phyloP scores from a whole-genome alignment of 2,329 filamentous ascomycete genomes.

The Alternaria conjuncta region DNA sequence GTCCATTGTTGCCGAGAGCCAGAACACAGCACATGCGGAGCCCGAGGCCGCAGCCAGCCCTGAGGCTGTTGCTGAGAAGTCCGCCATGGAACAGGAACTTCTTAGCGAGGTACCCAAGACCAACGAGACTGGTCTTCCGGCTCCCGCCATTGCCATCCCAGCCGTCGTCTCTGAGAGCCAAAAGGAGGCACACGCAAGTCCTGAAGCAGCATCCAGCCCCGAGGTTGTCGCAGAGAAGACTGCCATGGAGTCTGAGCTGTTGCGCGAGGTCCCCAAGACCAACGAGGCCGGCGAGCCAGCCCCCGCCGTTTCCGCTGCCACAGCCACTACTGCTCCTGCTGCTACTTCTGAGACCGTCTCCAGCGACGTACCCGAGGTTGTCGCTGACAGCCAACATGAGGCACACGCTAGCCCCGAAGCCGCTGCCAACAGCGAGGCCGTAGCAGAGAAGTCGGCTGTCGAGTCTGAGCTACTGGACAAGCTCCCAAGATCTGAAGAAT shows the following conservation, averaged over 20 bases:
- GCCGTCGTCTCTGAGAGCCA: slow-evolving; percentile 75
- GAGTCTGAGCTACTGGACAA: slow-evolving; percentile 70
- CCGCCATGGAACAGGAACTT: slow-evolving; percentile 73
- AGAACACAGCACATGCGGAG: slow-evolving; percentile 66
- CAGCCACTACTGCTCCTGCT: slow-evolving; percentile 18
- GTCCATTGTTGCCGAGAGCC: slow-evolving; percentile 72
- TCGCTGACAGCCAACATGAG: slow-evolving; percentile 74
- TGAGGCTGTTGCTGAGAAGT: slow-evolving; percentile 73
- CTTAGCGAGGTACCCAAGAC: slow-evolving; percentile 46
- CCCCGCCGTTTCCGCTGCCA: slow-evolving; percentile 21
- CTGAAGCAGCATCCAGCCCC: slow-evolving; percentile 70
- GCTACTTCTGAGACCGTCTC: slow-evolving; percentile 35
- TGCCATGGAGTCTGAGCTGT: slow-evolving; percentile 72
- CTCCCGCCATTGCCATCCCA: slow-evolving; percentile 49
- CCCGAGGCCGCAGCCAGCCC: slow-evolving; percentile 71
- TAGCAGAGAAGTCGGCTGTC: slow-evolving; percentile 72
- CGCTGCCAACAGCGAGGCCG: slow-evolving; percentile 67
- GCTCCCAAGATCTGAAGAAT: slow-evolving; percentile 9
- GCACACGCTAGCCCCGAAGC: slow-evolving; percentile 70
- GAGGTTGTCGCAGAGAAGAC: slow-evolving; percentile 74
- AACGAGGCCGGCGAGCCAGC: slow-evolving; percentile 50
- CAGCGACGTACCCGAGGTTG: slow-evolving; percentile 60
- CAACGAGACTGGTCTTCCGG: slow-evolving; percentile 49
- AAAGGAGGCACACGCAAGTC: slow-evolving; percentile 64
- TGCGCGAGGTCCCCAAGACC: slow-evolving; percentile 63